Evolutionary conservation across 352 stramenopile genomes (phyloP), one percentile per base, ranked within the genome.

Genomic region (Phytopythium chamaehyphon): DNA sequence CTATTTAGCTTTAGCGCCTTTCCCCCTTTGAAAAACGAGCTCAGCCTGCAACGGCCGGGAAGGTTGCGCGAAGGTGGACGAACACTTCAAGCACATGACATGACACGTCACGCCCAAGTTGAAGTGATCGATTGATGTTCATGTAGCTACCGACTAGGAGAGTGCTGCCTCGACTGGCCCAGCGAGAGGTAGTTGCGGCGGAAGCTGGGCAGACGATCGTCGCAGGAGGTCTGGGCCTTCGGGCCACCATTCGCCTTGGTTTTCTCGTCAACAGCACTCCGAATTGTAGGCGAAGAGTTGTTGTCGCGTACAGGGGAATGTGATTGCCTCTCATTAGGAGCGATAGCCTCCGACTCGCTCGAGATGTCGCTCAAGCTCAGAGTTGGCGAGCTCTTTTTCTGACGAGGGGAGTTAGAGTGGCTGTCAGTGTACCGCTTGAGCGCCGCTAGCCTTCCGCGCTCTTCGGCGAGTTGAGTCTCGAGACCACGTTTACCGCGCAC

Each of bases 381-480:
- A 4, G 35, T 23, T 19, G 45, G 21, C 2, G 11, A 14, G 7
- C 19, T 7, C 2, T 42, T 14, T 6, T 23, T 35, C 3, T 16
- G 46, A 2, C 24, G 24, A 6, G 5, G 9, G 2, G 14, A 21
- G 46, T 6, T 43, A 14, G 57, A 50, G 45, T 73, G 69, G 16
- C 49, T 57, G 14, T 55, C 49, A n/a, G 79, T 33, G 19, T 77
- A 61, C 26, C 58, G 66, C 28, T 70, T 76, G n/a, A 82, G 42
- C 16, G 71, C 64, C 1, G 63, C 66, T 37, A 70, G 75, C 36
- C 64, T 67, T 19, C 71, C 71, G 15, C 71, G 71, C 40, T 77
- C 71, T 51, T 77, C 57, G 1, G 69, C 71, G 14, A 82, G 63
- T 36, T 75, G 68, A 40, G 76, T 60, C 5, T 63, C 71, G 40